Evolutionary conservation across 352 stramenopile genomes (phyloP).

Genomic region (Blastocystis sp.): DNA sequence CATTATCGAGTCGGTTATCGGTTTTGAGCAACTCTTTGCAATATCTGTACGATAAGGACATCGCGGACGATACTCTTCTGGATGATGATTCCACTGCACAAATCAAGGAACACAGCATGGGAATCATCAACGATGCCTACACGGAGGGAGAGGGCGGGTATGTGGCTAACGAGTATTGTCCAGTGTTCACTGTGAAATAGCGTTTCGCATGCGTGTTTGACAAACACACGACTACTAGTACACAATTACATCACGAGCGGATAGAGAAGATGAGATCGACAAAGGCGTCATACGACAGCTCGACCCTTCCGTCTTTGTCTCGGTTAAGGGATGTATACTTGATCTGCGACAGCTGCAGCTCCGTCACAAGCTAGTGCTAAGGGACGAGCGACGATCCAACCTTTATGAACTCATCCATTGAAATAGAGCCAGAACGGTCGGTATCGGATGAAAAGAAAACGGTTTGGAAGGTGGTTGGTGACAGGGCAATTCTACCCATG

Average conservation of each 20-base stretch:
- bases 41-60: conserved; percentile 44
- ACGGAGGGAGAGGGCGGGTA: conserved; percentile 3
- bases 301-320: conserved; percentile 44
- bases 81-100: conserved; percentile 19
- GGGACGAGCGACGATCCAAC: not conserved
- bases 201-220: conserved; percentile 1
- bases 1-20: not conserved
- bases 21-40: conserved; percentile 46
- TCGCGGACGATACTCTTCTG: not conserved
- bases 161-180: conserved; percentile 36
- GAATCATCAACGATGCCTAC: not conserved
- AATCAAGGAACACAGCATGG: not conserved
- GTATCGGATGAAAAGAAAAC: conserved; percentile 64
- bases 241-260: conserved; percentile 9
- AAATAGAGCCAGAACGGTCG: conserved; percentile 59
- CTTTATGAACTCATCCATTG: conserved; percentile 66
- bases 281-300: conserved; percentile 48
- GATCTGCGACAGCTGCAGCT: conserved; percentile 61
- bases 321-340: conserved; percentile 52
- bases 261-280: conserved; percentile 67
- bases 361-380: conserved; percentile 28
- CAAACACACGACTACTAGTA: conserved; percentile 1
- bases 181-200: conserved; percentile 41
- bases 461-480: conserved; percentile 56
- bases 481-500: conserved; percentile 26